Conservation (phyloP, 2,329 filamentous ascomycete genomes). For the Orbilia ellipsospora region DNA sequence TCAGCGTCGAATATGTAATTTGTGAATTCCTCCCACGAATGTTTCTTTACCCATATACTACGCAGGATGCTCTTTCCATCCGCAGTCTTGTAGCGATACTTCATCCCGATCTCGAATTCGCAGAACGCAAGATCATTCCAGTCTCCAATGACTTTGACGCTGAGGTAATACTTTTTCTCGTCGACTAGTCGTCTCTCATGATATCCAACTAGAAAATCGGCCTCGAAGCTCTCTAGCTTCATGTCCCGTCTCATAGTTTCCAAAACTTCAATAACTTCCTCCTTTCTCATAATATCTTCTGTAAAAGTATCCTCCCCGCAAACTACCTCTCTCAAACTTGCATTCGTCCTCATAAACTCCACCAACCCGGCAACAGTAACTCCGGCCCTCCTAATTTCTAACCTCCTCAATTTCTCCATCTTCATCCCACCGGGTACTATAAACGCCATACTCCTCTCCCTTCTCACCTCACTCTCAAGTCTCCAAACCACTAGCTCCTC, state of each 20-base stretch:
- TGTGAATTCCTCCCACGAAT: constrained; percentile 43
- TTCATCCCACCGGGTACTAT: constrained; percentile 24
- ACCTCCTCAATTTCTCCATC: constrained; percentile 14
- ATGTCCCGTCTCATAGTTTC: constrained; percentile 1
- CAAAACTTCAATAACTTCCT: constrained; percentile 23
- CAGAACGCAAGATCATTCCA: constrained; percentile 37
- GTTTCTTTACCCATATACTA: constrained; percentile 24
- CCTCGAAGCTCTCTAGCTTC: constrained; percentile 12
- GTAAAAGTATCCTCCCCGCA: constrained; percentile 32
- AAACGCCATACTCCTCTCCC: constrained; percentile 23
- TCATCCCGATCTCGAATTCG: constrained; percentile 38
- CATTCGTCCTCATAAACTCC: constrained; percentile 32
- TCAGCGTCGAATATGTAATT: constrained; percentile 16
- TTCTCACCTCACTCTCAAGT: constrained; percentile 18
- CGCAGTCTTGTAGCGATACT: constrained; percentile 19
- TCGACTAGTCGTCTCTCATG: constrained; percentile 21
- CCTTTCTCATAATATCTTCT: constrained; percentile 1
- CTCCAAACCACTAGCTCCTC: constrained; percentile 42
- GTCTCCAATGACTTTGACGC: constrained; percentile 18
- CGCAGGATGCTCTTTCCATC: constrained; percentile 6
- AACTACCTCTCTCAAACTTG: constrained; percentile 21
- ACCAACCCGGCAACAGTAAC: constrained; percentile 10
- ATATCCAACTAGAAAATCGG: constrained; percentile 17
- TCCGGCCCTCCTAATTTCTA: constrained; percentile 29
- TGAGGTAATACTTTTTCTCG: constrained; percentile 33